Base-by-base conservation (phyloP, 2,329 filamentous ascomycete species). In the Botryotinia convoluta region DNA sequence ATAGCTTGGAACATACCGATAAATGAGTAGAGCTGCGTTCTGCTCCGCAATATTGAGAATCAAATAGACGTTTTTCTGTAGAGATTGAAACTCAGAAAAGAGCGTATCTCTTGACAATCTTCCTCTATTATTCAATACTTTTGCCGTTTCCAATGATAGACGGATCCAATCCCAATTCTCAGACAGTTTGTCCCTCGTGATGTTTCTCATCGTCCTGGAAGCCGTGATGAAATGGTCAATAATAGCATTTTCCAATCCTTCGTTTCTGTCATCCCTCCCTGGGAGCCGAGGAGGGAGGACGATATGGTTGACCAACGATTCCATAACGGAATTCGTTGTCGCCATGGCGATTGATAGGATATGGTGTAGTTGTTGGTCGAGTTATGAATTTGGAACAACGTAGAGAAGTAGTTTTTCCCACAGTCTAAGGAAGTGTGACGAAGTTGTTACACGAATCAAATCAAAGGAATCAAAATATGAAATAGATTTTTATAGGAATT, bases 1-100 rank as follows among this genome's bases (percentile, higher is more conserved):
- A 22, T 37, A n/a, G 26, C 35, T 54, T 75, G 80, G 78, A 78
- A 85, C 83, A 72, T 73, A 18, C 12, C 79, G 75, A 65, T 82
- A 81, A 42, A 87, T 79, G 2, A 87, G 75, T 6, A 88, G 70
- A 16, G 81, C 86, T 1, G 84, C 83, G 77, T 88, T 88, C 74
- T 88, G 86, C 72, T 85, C 82, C 0, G 79, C 76, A n/a, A 87
- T 74, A 65, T 86, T 81, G 0, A 87, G 71, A 7, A 87, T 81
- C 7, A 87, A 76, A 35, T 82, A 76, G 42, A 81, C 72, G 14
- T 78, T 75, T n/a, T 45, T n/a, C 39, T 79, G 60, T 22, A 84
- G 69, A 32, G 74, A 74, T 22, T 74, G 72, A 32, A 85, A 78
- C 44, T 76, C 79, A 1, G 71, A 72, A 1, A 80, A 54, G 1